Evolutionary conservation across 805 yeast species (phyloP), one percentile per base, ranked within the genome.

Genomic region (Danielia reshetovae): DNA sequence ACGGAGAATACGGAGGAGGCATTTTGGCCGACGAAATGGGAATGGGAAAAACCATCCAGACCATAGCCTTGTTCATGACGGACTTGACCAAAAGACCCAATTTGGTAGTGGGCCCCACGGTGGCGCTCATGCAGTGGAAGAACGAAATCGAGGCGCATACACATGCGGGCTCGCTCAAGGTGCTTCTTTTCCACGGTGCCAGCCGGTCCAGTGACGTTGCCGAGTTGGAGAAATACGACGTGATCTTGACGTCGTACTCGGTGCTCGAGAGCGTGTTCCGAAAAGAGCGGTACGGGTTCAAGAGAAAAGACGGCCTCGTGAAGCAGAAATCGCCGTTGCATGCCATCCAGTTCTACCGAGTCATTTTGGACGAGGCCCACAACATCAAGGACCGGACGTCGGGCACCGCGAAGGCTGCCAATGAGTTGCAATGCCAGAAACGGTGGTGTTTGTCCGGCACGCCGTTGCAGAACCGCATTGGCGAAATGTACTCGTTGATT

Each of bases 21-120:
- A 81, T 93, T 7, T 65, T 93, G 30, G 97, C 98, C 4, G 99
- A 93, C 65, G 99, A 93, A 60, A 93, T 93, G 99, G 99, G 99
- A 24, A 90, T 93, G 97, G 99, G 99, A 43, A 93, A 93, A 52
- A 93, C 99, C 0, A 89, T 93, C 32, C 98, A 93, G 61, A 90
- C 96, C 24, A 90, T 93, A 42, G 93, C 94, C 0, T 61, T 93
- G 29, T 75, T 93, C 52, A 77, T 89, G 78, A 59, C 70, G 30
- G 94, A 87, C 56, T 54, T 70, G 32, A 51, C 65, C 0, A 80
- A 78, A 45, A 64, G 76, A 8, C 97, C 97, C 7, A 85, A 81
- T 45, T 63, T 93, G 41, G 97, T 93, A 4, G 84, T 93, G 13
- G 97, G 97, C 0, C 99, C 99, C 0, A 90, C 98, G 0, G 98